Evolutionary conservation across 805 yeast species (phyloP).

Genomic region (Kluyveromyces siamensis): DNA sequence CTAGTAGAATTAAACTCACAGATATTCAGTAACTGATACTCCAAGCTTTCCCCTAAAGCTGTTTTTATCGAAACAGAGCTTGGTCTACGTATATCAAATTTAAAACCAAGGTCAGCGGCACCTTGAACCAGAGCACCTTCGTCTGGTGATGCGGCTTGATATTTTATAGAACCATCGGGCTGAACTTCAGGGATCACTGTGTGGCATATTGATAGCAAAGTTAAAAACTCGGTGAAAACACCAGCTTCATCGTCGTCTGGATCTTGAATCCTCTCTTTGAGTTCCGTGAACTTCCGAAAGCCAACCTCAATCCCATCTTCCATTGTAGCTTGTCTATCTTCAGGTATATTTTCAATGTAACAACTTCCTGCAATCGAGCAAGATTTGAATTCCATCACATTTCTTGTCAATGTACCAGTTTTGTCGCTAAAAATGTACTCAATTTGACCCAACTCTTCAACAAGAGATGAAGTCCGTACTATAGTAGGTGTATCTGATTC

Average conservation of each 20-base stretch:
- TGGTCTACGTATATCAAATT: conserved; percentile 79
- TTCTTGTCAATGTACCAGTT: conserved; percentile 93
- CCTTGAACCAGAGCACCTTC: conserved; percentile 98
- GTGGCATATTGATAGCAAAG: conserved; percentile 85
- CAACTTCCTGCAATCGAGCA: conserved; percentile 90
- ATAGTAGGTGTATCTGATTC: conserved; percentile 89
- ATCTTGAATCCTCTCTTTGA: conserved; percentile 39
- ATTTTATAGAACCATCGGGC: conserved; percentile 60
- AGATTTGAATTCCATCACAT: conserved; percentile 92
- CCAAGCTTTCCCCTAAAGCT: conserved; percentile 39
- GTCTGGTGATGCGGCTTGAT: conserved; percentile 98
- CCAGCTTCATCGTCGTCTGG: conserved; percentile 37
- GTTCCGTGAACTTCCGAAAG: conserved; percentile 57
- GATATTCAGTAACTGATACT: conserved; percentile 74
- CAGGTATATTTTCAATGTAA: conserved; percentile 83
- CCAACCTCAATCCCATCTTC: conserved; percentile 80
- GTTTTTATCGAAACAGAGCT: conserved; percentile 60
- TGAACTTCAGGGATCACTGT: conserved; percentile 91
- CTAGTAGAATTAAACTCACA: conserved; percentile 97
- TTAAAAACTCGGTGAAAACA: conserved; percentile 66
- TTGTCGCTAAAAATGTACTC: conserved; percentile 94
- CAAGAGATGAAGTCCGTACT: conserved; percentile 89
- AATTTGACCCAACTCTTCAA: conserved; percentile 95
- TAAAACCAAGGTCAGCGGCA: conserved; percentile 81
- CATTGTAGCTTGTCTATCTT: conserved; percentile 65